Evolutionary conservation across 352 stramenopile genomes (phyloP), one percentile per base, ranked within the genome.

Genomic region (Globisporangium perplexum): DNA sequence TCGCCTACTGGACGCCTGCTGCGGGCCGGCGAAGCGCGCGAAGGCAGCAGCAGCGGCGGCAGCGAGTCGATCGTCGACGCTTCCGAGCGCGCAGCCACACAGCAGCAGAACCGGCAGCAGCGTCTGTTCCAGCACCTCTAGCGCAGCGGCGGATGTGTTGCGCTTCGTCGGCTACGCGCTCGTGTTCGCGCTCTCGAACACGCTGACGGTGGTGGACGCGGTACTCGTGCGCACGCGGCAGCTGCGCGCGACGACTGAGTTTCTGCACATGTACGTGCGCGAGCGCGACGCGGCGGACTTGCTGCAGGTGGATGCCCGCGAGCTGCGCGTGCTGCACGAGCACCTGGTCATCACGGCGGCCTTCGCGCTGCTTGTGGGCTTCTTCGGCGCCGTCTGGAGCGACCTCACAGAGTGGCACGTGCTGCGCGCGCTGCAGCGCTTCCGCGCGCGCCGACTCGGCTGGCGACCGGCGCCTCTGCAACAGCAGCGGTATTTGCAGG

Each of bases 321-420:
- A 86, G 55, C 77, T 72, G 66, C 28, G 54, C 18, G 22, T 85
- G 10, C 47, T 76, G 14, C 62, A 60, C 36, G 66, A 71, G 50
- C 71, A 71, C 18, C 58, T 57, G 24, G 43, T 55, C 26, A 55
- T 66, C n/a, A 83, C 66, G 22, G 24, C 65, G 24, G 39, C 62
- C 7, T 51, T 75, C 18, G 48, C 74, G 3, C 2, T 78, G 1
- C n/a, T 75, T 55, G 63, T 87, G 4, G 69, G 62, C 18, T 56
- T 68, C 39, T 35, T 74, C 7, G 72, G 68, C 42, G 62, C 68
- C 8, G 66, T 60, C 24, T 88, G 76, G 76, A 60, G 77, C 24
- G 72, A 81, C 33, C 60, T 85, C 14, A 56, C 69, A 49, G 76
- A 88, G 33, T 88, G 73, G 76, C 68, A 88, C 35, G 47, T 83